These are phyloP conservation scores for Amanita pseudoporphyria DNA, from an alignment of 768 basidiomycete genomes.

Conservation along the genomic window DNA sequence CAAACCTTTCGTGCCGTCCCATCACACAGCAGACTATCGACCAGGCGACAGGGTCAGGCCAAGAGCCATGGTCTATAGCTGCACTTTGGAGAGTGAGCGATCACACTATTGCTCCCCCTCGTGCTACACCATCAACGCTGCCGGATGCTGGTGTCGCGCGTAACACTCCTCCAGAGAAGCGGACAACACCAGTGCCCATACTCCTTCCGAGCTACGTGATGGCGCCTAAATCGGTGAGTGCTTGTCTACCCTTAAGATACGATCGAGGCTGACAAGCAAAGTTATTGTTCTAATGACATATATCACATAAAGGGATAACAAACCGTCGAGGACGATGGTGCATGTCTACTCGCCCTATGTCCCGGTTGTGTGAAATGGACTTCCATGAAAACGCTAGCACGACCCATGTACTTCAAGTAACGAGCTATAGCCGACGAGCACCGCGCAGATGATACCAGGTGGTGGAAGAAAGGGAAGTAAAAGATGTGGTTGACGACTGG, in stretches of 20 bases:
- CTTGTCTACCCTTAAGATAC: background rate
- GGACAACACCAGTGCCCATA: background rate
- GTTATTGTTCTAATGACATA: no score
- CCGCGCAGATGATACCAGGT: no score
- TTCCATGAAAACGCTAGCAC: no score
- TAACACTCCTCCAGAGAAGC: background rate
- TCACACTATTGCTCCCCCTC: slow-evolving; percentile 3
- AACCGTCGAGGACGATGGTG: no score
- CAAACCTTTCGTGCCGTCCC: slow-evolving; percentile 2
- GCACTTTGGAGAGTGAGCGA: slow-evolving; percentile 1
- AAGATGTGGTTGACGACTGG: slow-evolving; percentile 5
- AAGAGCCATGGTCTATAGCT: background rate
- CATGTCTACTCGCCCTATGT: no score
- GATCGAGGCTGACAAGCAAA: no score
- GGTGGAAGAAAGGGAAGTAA: background rate
- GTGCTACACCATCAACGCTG: slow-evolving; percentile 1
- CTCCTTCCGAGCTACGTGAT: background rate
- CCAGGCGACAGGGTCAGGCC: background rate
- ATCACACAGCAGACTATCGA: slow-evolving; percentile 10
- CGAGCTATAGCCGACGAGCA: no score
- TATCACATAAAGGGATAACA: no score
- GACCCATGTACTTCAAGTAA: no score
- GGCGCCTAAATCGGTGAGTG: background rate
- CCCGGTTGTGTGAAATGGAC: no score
- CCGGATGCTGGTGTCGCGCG: background rate